These are phyloP conservation scores for Saturnispora halmiae DNA, from an alignment of 805 yeast genomes.

Conservation along the genomic window DNA sequence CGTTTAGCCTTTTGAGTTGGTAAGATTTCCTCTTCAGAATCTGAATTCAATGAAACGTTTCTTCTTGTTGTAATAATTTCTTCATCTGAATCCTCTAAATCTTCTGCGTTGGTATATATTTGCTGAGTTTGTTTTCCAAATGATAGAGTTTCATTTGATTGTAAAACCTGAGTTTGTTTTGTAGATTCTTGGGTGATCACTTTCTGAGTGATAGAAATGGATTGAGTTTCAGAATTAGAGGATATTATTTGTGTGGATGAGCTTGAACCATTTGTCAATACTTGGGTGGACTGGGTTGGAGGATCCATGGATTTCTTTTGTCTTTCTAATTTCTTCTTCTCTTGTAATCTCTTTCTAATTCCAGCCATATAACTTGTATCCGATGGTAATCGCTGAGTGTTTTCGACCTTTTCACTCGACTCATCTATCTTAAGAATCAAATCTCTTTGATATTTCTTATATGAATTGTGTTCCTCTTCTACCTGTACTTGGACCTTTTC, in stretches of 20 bases:
- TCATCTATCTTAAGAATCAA: slow-evolving; percentile 4
- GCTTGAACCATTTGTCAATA: not conserved
- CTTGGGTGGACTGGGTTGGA: not conserved
- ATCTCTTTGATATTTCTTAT: slow-evolving; percentile 5
- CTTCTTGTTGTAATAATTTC: not conserved
- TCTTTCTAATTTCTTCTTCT: slow-evolving; percentile 6
- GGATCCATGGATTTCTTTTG: not conserved
- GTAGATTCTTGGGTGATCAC: not conserved
- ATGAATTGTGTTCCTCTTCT: too few relatives aligned
- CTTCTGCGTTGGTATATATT: slow-evolving; percentile 3
- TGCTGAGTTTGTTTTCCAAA: not conserved
- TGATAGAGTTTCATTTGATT: not conserved
- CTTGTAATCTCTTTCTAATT: slow-evolving; percentile 7
- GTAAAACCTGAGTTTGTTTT: slow-evolving; percentile 2
- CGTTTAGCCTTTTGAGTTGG: not conserved
- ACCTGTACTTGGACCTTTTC: too few relatives aligned
- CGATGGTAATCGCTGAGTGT: not conserved
- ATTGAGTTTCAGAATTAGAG: not conserved
- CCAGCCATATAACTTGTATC: slow-evolving; percentile 8
- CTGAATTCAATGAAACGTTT: not conserved
- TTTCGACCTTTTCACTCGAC: not conserved
- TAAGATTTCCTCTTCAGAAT: slow-evolving; percentile 8
- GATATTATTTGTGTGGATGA: not conserved
- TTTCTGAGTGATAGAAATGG: not conserved
- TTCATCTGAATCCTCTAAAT: slow-evolving; percentile 8